Evolutionary conservation across 192 early-diverging fungal genomes (phyloP).

Genomic region (Coemansia sp.): DNA sequence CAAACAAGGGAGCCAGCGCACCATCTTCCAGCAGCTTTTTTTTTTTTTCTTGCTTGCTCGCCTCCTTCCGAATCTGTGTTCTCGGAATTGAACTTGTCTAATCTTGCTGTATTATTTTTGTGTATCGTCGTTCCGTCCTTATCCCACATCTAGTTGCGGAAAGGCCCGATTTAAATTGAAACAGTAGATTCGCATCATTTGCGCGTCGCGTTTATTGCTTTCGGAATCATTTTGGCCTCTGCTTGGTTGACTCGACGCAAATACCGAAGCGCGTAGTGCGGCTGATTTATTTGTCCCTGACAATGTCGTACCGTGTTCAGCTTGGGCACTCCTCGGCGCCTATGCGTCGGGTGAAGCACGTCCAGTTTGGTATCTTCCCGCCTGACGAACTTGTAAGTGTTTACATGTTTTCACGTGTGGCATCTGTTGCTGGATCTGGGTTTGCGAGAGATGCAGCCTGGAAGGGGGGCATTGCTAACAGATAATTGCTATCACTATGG

Average conservation of each 20-base stretch:
- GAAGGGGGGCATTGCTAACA: not conserved
- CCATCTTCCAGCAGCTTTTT: not conserved
- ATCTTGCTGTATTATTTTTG: conserved; percentile 1
- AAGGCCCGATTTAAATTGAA: not conserved
- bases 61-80: not conserved
- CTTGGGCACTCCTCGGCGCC: conserved; percentile 54
- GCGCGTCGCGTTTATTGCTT: not conserved
- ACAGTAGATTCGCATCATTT: not conserved
- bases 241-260: not conserved
- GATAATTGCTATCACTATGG: not conserved
- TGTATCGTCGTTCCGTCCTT: not conserved
- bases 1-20: not conserved
- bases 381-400: conserved; percentile 94
- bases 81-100: not conserved
- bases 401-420: not conserved
- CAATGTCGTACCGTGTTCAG: conserved; percentile 38
- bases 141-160: not conserved
- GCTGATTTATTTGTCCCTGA: not conserved
- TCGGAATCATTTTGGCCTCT: not conserved
- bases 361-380: conserved; percentile 95
- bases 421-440: not conserved
- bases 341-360: conserved; percentile 75
- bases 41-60: not conserved
- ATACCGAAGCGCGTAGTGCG: not conserved
- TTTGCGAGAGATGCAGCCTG: not conserved